phyloP scores from a whole-genome alignment of 2,329 filamentous ascomycete genomes.

The Xylariaceae sp. region DNA sequence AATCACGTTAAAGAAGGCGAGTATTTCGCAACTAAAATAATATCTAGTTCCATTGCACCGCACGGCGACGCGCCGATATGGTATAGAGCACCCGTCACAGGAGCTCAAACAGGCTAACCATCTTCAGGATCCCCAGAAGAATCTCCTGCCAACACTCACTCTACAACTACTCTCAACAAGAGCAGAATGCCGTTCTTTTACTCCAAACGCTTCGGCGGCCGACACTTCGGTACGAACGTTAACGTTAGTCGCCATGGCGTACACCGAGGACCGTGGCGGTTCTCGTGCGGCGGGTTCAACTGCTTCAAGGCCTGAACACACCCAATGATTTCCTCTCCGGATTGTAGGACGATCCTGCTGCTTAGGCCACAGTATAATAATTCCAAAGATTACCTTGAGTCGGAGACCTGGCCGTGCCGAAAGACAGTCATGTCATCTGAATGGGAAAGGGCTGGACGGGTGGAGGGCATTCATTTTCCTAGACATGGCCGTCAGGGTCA shows the following conservation, averaged over 20 bases:
- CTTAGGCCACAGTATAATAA: background rate
- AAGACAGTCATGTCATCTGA: background rate
- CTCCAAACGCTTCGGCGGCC: conserved; percentile 44
- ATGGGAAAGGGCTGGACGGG: background rate
- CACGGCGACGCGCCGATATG: background rate
- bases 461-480: background rate
- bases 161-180: background rate
- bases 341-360: background rate
- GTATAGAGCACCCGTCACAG: background rate
- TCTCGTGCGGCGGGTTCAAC: conserved; percentile 47
- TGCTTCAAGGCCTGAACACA: conserved; percentile 41
- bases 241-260: conserved; percentile 44
- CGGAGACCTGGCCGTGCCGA: background rate
- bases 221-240: conserved; percentile 49
- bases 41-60: background rate
- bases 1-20: background rate
- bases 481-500: background rate
- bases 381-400: background rate
- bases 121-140: background rate
- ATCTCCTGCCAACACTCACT: too few relatives aligned
- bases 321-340: too few relatives aligned
- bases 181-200: conserved; percentile 46
- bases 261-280: conserved; percentile 48
- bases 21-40: background rate
- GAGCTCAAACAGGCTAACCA: background rate